Conservation (phyloP, 345 rosid species). For the Anastatica hierochuntica region DNA sequence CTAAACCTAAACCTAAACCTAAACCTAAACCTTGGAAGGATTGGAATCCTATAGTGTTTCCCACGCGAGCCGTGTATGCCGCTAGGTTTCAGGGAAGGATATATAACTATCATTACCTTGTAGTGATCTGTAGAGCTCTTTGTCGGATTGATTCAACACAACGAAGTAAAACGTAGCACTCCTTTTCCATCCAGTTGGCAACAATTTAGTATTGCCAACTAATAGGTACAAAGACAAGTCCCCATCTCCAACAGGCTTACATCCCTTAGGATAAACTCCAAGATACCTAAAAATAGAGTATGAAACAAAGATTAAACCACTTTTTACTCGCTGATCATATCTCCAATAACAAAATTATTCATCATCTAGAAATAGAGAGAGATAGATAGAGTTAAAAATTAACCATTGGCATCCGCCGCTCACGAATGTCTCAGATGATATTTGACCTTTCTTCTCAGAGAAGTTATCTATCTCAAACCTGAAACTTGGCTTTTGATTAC, state of each 20-base stretch:
- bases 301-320: too few species aligned
- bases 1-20: too few species aligned
- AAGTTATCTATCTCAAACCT: background rate
- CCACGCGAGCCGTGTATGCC: too few species aligned
- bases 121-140: background rate
- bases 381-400: too few species aligned
- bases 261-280: background rate
- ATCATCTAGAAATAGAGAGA: too few species aligned
- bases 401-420: background rate
- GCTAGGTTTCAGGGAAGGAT: too few species aligned
- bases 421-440: background rate
- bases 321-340: too few species aligned
- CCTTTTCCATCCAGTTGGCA: slow-evolving; percentile 36
- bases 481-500: background rate
- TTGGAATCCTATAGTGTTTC: too few species aligned
- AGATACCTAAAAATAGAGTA: background rate
- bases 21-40: too few species aligned
- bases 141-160: background rate
- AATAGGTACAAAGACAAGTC: background rate
- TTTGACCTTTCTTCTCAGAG: background rate
- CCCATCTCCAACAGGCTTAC: background rate
- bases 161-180: slow-evolving; percentile 31
- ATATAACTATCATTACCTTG: too few species aligned
- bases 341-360: too few species aligned
- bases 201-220: slow-evolving; percentile 19